These are phyloP conservation scores for Backusella morwellensis DNA, from an alignment of 192 early-diverging fungal species.

Conservation along the genomic window DNA sequence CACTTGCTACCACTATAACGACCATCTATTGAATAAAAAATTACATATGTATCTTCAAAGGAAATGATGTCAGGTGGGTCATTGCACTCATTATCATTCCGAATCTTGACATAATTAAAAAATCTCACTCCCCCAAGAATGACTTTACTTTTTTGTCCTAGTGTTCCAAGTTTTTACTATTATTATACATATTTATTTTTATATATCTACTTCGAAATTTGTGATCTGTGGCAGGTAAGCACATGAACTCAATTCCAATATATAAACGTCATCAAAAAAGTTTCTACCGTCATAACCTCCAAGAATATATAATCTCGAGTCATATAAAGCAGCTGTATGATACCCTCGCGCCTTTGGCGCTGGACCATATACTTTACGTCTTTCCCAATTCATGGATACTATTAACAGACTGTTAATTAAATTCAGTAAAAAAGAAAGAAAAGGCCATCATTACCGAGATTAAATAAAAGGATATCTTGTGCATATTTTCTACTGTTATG, in stretches of 20 bases:
- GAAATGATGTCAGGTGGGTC: not conserved
- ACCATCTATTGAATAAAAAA: not conserved
- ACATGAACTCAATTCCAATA: constrained; percentile 77
- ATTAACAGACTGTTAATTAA: not conserved
- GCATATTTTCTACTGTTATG: constrained; percentile 84
- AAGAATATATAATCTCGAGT: constrained; percentile 78
- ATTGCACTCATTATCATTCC: not conserved
- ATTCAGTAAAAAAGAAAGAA: not conserved
- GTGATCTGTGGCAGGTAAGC: constrained; percentile 91
- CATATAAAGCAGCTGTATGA: constrained; percentile 75
- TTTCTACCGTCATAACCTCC: constrained; percentile 85
- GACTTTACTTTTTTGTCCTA: not conserved
- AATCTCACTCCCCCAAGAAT: not conserved
- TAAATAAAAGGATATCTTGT: constrained; percentile 79
- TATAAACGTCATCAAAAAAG: constrained; percentile 83
- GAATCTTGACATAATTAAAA: not conserved
- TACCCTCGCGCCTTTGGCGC: constrained; percentile 77
- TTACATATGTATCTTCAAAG: not conserved
- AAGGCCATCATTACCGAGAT: constrained; percentile 53
- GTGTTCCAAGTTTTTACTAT: not conserved
- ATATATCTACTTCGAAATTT: constrained; percentile 64
- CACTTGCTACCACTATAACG: not conserved
- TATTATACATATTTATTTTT: not conserved
- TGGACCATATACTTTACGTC: constrained; percentile 63
- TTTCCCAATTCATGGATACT: constrained; percentile 87